phyloP scores from a whole-genome alignment of 768 basidiomycete genomes.

The Pluteus cervinus region DNA sequence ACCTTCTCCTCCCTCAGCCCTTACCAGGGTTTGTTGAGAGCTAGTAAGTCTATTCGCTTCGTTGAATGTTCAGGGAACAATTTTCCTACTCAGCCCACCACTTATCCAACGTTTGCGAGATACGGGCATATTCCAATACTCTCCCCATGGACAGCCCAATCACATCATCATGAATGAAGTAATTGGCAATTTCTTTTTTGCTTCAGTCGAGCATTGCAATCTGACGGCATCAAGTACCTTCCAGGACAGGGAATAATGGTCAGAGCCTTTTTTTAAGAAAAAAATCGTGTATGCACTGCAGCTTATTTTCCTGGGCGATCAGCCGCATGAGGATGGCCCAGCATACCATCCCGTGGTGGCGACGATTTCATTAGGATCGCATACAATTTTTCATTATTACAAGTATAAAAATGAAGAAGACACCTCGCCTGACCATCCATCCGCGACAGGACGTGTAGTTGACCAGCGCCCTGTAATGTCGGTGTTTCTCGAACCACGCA shows the following conservation, averaged over 20 bases:
- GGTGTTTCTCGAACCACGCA: conserved; percentile 79
- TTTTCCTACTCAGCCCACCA: conserved; percentile 54
- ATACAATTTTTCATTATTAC: conserved; percentile 81
- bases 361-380: conserved; percentile 84
- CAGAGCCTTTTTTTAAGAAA: conserved; percentile 12
- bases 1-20: conserved; percentile 58
- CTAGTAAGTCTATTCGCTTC: conserved; percentile 42
- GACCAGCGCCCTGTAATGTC: conserved; percentile 61
- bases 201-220: conserved; percentile 6
- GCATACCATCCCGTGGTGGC: conserved; percentile 84
- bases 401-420: conserved; percentile 37
- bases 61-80: conserved; percentile 3
- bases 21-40: conserved; percentile 65
- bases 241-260: conserved; percentile 95
- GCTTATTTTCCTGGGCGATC: conserved; percentile 11
- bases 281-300: conserved; percentile 5
- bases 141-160: conserved; percentile 70
- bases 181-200: background rate
- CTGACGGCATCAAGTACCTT: conserved; percentile 48
- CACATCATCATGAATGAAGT: conserved; percentile 90
- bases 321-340: conserved; percentile 94
- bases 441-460: conserved; percentile 44
- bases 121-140: conserved; percentile 57
- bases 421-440: conserved; percentile 12
- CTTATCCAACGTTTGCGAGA: conserved; percentile 62